Conservation (phyloP, 306 rosid species). For the Geum urbanum region DNA sequence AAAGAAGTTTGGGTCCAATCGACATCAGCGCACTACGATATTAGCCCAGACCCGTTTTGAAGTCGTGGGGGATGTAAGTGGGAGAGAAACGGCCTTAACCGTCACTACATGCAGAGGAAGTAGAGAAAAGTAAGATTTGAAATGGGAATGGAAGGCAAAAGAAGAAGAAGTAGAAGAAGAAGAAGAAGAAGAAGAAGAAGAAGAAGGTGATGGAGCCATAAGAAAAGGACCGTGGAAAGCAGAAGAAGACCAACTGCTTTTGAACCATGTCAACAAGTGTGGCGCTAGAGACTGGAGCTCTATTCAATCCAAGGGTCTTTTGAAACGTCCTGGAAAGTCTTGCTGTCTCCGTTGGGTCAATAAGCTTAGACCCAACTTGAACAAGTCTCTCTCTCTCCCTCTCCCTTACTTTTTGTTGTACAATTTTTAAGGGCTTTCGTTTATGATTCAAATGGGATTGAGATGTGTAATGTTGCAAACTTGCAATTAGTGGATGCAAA, state of each 20-base stretch:
- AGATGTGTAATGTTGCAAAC: neutral
- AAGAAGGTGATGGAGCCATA: constrained; percentile 25
- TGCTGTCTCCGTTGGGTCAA: constrained; percentile 99
- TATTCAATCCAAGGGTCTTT: constrained; percentile 98
- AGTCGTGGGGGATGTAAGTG: no score
- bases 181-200: no score
- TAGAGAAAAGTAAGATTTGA: no score
- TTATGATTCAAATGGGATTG: neutral
- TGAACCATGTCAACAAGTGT: constrained; percentile 58
- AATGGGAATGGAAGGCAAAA: constrained; percentile 38
- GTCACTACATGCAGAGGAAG: neutral
- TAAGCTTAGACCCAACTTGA: constrained; percentile 83
- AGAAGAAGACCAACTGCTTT: constrained; percentile 71
- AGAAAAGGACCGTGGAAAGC: constrained; percentile 81
- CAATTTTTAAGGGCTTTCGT: neutral
- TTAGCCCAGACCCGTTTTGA: no score
- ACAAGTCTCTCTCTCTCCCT: constrained; percentile 23
- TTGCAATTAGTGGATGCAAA: constrained; percentile 63
- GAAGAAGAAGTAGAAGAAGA: no score
- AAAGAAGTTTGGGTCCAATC: no score
- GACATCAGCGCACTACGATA: no score
- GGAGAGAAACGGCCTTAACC: no score
- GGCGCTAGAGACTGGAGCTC: constrained; percentile 98
- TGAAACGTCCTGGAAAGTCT: constrained; percentile 78
- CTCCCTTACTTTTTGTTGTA: no score